Percentiles rank a stretch among this genome's conserved stretches.
Conservation (phyloP, 345 rosid genomes). For the Lepidium africanum region DNA sequence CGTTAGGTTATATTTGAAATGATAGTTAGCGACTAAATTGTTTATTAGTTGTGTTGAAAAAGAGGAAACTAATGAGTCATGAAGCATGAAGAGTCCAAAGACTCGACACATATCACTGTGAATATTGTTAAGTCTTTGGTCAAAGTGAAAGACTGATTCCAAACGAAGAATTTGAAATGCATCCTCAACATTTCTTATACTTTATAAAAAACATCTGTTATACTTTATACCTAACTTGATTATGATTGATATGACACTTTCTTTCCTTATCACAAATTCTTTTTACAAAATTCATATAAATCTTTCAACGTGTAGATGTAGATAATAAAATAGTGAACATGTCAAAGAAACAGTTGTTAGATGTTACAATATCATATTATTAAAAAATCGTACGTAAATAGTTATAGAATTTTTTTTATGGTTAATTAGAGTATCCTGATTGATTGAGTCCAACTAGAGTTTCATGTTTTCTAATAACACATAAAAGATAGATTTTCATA, state of each 20-base stretch:
- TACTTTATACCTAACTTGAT: conserved; percentile 18
- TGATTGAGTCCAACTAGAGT: too few species aligned
- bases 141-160: conserved; percentile 19
- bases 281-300: background rate
- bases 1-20: conserved; percentile 24
- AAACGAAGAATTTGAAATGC: conserved; percentile 11
- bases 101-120: conserved; percentile 14
- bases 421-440: too few species aligned
- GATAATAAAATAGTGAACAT: background rate
- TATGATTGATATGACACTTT: conserved; percentile 23
- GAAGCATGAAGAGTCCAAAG: conserved; percentile 12
- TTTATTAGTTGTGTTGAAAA: background rate
- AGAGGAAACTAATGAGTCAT: background rate
- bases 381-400: too few species aligned
- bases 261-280: background rate
- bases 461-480: too few species aligned
- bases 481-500: too few species aligned
- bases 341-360: background rate
- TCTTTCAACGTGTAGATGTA: background rate
- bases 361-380: too few species aligned
- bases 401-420: too few species aligned
- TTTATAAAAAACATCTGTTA: background rate
- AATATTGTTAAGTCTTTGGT: conserved; percentile 16
- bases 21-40: background rate
- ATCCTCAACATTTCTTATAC: conserved; percentile 9